Conservation (phyloP, 371 early-diverging fungal genomes). For the Syncephalastrum contaminatum region DNA sequence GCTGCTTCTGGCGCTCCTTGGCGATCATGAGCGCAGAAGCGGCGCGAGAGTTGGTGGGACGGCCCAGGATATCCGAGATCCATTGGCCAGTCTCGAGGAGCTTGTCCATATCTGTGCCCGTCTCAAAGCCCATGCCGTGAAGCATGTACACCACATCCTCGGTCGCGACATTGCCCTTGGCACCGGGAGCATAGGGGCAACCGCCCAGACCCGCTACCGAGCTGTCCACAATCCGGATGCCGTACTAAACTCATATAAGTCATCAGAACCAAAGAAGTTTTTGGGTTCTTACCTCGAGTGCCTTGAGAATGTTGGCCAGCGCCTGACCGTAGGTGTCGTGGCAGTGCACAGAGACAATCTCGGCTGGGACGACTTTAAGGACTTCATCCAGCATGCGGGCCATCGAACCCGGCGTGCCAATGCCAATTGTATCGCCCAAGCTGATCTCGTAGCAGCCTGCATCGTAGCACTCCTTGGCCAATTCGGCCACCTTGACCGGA, state of each 20-base stretch:
- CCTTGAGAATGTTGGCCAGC: constrained; percentile 87
- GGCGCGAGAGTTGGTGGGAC: constrained; percentile 53
- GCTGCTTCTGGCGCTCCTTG: constrained; percentile 16
- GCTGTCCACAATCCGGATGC: constrained; percentile 90
- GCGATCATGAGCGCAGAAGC: constrained; percentile 43
- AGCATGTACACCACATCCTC: constrained; percentile 97
- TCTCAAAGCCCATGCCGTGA: constrained; percentile 79
- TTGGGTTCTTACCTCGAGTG: constrained; percentile 60
- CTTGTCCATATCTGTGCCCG: constrained; percentile 75
- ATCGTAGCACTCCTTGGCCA: constrained; percentile 73
- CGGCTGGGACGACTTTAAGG: constrained; percentile 67
- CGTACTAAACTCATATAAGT: constrained; percentile 43
- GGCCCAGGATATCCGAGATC: constrained; percentile 78
- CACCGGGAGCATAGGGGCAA: constrained; percentile 96
- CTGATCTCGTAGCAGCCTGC: constrained; percentile 98
- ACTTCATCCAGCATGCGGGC: constrained; percentile 73
- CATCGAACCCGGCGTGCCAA: constrained; percentile 85
- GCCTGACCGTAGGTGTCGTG: constrained; percentile 99
- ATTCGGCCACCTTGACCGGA: constrained; percentile 71
- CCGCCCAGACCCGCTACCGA: constrained; percentile 96
- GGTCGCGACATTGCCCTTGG: constrained; percentile 95
- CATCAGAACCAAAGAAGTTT: not conserved
- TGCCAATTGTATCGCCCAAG: constrained; percentile 96
- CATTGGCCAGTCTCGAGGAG: constrained; percentile 79
- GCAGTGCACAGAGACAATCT: constrained; percentile 89